Conservation (phyloP, 2,329 filamentous ascomycete genomes). For the Nigrospora oryzae region DNA sequence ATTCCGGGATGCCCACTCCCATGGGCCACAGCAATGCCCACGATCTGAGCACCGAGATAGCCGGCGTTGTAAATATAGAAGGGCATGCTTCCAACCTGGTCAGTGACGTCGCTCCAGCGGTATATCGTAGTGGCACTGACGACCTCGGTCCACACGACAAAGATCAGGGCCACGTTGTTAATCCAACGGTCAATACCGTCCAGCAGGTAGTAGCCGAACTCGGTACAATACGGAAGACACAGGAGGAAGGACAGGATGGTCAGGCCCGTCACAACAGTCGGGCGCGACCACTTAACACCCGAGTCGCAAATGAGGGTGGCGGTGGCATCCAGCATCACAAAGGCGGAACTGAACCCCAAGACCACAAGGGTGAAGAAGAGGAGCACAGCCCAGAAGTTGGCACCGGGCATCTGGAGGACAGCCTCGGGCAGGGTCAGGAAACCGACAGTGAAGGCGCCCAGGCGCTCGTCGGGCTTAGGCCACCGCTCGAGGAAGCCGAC, state of each 20-base stretch:
- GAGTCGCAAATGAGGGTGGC: slow-evolving; percentile 45
- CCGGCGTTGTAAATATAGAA: slow-evolving; percentile 38
- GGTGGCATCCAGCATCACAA: slow-evolving; percentile 49
- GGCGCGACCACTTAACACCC: slow-evolving; percentile 35
- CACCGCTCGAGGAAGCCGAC: slow-evolving; percentile 35
- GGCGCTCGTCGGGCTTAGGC: slow-evolving; percentile 25
- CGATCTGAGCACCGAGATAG: slow-evolving; percentile 43
- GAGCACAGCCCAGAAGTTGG: slow-evolving; percentile 50
- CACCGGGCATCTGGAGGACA: slow-evolving; percentile 44
- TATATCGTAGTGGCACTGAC: slow-evolving; percentile 44
- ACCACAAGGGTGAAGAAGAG: slow-evolving; percentile 51
- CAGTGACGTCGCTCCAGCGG: slow-evolving; percentile 37
- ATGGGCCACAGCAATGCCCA: slow-evolving; percentile 42
- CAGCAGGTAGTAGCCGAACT: slow-evolving; percentile 48
- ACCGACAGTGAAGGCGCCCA: slow-evolving; percentile 48
- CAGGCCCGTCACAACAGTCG: slow-evolving; percentile 38
- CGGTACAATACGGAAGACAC: slow-evolving; percentile 47
- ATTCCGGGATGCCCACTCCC: slow-evolving; percentile 26
- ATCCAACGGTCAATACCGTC: slow-evolving; percentile 47
- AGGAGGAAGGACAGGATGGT: slow-evolving; percentile 42
- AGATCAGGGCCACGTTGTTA: slow-evolving; percentile 44
- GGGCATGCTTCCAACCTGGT: slow-evolving; percentile 32
- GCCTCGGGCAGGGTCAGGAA: slow-evolving; percentile 50
- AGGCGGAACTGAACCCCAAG: slow-evolving; percentile 48
- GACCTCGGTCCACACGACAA: slow-evolving; percentile 45